These are phyloP conservation scores for Lachnellula willkommii DNA, from an alignment of 2,329 filamentous ascomycete species.

Conservation along the genomic window DNA sequence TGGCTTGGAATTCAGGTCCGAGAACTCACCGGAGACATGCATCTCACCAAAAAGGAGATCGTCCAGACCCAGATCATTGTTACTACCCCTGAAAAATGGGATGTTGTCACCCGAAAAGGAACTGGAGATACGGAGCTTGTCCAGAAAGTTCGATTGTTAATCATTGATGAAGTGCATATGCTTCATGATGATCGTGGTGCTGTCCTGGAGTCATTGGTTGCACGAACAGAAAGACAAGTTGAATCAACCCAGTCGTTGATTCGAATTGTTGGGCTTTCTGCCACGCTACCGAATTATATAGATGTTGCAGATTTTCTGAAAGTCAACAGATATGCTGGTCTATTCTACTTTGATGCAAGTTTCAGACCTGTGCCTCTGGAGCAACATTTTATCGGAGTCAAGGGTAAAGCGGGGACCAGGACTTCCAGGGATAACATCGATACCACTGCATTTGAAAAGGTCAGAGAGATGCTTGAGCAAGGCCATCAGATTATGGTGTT, in stretches of 20 bases:
- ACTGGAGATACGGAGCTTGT: slow-evolving; percentile 96
- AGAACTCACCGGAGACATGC: slow-evolving; percentile 97
- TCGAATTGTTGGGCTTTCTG: slow-evolving; percentile 89
- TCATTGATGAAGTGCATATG: slow-evolving; percentile 99
- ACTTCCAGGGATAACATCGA: slow-evolving; percentile 86
- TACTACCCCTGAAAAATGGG: slow-evolving; percentile 98
- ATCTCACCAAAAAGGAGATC: slow-evolving; percentile 94
- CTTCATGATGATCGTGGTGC: slow-evolving; percentile 95
- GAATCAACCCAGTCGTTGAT: slow-evolving; percentile 98
- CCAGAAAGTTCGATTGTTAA: slow-evolving; percentile 90
- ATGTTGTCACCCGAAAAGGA: slow-evolving; percentile 94
- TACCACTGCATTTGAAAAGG: slow-evolving; percentile 83
- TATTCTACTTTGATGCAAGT: slow-evolving; percentile 96
- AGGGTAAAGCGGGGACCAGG: slow-evolving; percentile 78
- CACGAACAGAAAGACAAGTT: slow-evolving; percentile 89
- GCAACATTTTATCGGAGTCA: slow-evolving; percentile 95
- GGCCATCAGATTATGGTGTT: slow-evolving; percentile 99
- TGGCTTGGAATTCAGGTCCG: slow-evolving; percentile 92
- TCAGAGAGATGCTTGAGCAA: slow-evolving; percentile 81
- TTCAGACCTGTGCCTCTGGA: slow-evolving; percentile 94
- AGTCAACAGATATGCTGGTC: slow-evolving; percentile 84
- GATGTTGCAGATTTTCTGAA: slow-evolving; percentile 97
- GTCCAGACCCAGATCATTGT: slow-evolving; percentile 96
- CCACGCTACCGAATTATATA: slow-evolving; percentile 91
- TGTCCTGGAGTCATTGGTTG: slow-evolving; percentile 91